Percentiles rank a stretch among this genome's conserved stretches.
phyloP scores from a whole-genome alignment of 305 asterid species.

The Ajuga reptans region DNA sequence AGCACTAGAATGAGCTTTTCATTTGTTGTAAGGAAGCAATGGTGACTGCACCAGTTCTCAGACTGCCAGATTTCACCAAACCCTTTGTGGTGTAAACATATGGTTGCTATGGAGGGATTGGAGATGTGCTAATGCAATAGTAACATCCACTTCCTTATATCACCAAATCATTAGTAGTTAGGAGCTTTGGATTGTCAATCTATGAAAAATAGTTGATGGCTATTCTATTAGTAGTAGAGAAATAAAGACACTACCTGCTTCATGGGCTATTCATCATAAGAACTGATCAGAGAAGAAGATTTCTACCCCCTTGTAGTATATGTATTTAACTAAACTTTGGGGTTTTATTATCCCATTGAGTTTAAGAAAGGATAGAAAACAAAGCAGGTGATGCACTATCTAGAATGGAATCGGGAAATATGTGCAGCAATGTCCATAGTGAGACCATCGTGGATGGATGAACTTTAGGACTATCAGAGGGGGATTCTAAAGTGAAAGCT shows the following conservation, averaged over 20 bases:
- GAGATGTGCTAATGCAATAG: not conserved
- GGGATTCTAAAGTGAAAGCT: too few species aligned
- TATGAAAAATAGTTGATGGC: not conserved
- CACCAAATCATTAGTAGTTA: not conserved
- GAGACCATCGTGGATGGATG: too few species aligned
- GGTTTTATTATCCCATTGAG: not conserved
- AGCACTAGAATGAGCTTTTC: too few species aligned
- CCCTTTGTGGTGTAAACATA: not conserved
- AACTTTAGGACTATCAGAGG: too few species aligned
- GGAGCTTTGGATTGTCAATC: not conserved
- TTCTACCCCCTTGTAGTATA: not conserved
- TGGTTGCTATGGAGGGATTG: not conserved
- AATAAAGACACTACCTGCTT: not conserved
- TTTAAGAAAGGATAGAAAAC: not conserved
- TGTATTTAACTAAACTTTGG: not conserved
- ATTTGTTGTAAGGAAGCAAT: too few species aligned
- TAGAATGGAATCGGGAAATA: not conserved
- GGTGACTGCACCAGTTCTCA: too few species aligned
- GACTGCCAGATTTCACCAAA: too few species aligned
- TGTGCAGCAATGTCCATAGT: too few species aligned
- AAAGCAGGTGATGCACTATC: not conserved
- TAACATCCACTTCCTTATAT: not conserved
- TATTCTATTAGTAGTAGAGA: not conserved
- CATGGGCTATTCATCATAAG: too few species aligned
- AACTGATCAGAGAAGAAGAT: not conserved